phyloP scores from a whole-genome alignment of 305 asterid species.

The Fraxinus angustifolia region DNA sequence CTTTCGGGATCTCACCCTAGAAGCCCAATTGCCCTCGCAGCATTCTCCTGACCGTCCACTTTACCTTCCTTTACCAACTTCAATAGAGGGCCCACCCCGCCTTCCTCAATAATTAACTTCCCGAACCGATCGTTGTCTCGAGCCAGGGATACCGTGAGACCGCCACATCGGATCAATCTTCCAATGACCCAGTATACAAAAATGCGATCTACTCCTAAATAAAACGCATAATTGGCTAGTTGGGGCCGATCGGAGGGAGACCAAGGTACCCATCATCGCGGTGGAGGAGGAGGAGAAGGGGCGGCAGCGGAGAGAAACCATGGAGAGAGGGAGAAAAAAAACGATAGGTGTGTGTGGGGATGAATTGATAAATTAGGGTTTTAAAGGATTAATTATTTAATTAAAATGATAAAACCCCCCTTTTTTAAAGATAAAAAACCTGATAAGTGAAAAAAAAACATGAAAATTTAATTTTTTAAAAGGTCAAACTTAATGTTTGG shows the following conservation, averaged over 20 bases:
- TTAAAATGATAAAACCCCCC: no score
- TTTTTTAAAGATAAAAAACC: no score
- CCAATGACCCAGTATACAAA: slow-evolving; percentile 39
- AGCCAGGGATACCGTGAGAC: slow-evolving; percentile 45
- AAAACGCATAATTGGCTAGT: slow-evolving; percentile 6
- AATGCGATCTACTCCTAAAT: slow-evolving; percentile 27
- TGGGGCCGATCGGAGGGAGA: slow-evolving; percentile 13
- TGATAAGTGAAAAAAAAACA: no score
- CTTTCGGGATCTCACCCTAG: slow-evolving; percentile 48
- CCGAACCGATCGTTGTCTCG: slow-evolving; percentile 42
- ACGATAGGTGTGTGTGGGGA: no score
- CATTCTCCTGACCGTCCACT: slow-evolving; percentile 46
- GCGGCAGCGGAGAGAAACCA: no score
- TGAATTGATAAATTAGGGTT: no score
- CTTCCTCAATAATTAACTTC: slow-evolving; percentile 52
- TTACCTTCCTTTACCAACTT: slow-evolving; percentile 46
- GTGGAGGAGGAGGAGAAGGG: neutral
- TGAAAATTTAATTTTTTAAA: no score
- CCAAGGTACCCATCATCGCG: slow-evolving; percentile 4
- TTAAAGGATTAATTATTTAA: no score
- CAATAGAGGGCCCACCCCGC: slow-evolving; percentile 47
- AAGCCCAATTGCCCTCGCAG: slow-evolving; percentile 49
- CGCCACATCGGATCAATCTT: slow-evolving; percentile 45
- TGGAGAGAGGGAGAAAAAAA: no score
- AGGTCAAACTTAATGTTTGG: no score